phyloP scores from a whole-genome alignment of 2,329 filamentous ascomycete species.

The Cytospora mali region DNA sequence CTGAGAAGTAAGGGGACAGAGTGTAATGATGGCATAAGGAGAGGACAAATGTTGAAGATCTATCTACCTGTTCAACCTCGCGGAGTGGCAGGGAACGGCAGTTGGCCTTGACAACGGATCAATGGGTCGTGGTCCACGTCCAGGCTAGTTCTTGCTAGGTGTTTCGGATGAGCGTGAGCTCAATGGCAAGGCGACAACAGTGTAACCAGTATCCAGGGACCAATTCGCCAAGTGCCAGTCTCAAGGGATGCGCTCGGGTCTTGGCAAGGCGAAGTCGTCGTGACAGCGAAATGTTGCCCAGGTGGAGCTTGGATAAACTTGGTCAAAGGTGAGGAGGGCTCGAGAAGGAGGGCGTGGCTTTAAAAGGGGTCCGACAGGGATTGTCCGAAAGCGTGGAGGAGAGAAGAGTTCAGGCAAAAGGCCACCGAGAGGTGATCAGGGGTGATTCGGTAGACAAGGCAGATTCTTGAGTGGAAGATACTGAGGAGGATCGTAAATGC shows the following conservation, averaged over 20 bases:
- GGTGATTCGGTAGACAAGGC: not conserved
- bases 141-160: slow-evolving; percentile 26
- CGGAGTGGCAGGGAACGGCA: slow-evolving; percentile 26
- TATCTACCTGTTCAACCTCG: slow-evolving; percentile 30
- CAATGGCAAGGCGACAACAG: slow-evolving; percentile 17
- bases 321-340: slow-evolving; percentile 23
- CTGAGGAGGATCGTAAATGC: slow-evolving; percentile 11
- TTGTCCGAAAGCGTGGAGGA: slow-evolving; percentile 22
- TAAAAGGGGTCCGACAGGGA: slow-evolving; percentile 28
- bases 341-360: slow-evolving; percentile 22
- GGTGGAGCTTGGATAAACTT: slow-evolving; percentile 25
- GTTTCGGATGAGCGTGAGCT: slow-evolving; percentile 12
- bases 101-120: slow-evolving; percentile 27
- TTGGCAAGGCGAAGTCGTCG: slow-evolving; percentile 18
- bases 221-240: slow-evolving; percentile 21
- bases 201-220: slow-evolving; percentile 7
- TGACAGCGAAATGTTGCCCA: slow-evolving; percentile 18
- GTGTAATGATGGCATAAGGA: slow-evolving; percentile 5
- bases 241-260: slow-evolving; percentile 22
- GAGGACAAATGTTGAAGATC: slow-evolving; percentile 26
- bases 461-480: slow-evolving; percentile 9
- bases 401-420: slow-evolving; percentile 17
- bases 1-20: not conserved
- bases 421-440: slow-evolving; percentile 5
- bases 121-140: slow-evolving; percentile 28